Evolutionary conservation across 2,329 filamentous ascomycete genomes (phyloP), one percentile per base, ranked within the genome.

Genomic region (Boeremia lycopersici): DNA sequence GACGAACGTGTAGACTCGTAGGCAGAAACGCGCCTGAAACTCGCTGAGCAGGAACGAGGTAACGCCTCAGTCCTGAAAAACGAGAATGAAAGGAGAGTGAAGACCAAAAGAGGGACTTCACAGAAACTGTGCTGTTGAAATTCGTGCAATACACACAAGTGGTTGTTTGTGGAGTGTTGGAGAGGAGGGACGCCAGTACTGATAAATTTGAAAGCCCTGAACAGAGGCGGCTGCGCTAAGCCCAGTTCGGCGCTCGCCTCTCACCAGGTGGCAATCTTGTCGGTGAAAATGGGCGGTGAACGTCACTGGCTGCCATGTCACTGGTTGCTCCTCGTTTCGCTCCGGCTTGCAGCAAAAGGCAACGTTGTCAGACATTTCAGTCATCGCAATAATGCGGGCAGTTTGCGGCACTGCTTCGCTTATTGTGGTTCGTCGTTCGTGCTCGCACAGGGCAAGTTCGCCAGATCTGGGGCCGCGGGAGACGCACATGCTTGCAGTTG

Each of bases 51-150:
- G 68, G 71, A 73, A 74, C 63, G 64, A 67, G 68, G 64, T 57
- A 71, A 66, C 61, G 63, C 69, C 71, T 73, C 72, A 71, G 63
- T 71, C 71, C 70, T 68, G 60, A 45, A 65, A 67, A 74, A 72
- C 65, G 69, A 74, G 67, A 74, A 71, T 67, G 69, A 62, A 74
- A 74, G 53, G 68, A 74, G 68, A 61, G 71, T 72, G 72, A 74
- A 75, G 72, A 64, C 72, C 71, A 74, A 75, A 74, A 67, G 71
- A 70, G 65, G 70, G 71, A 71, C 71, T 74, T 74, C 71, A 74
- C 70, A 67, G 61, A 63, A 53, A 67, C 59, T 63, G 68, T 68
- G 66, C 28, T 66, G 58, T 59, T 62, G 58, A 60, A 61, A 55
- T 25, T 62, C 58, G 68, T 65, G 65, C 55, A 62, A 57, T 53